A percentile compares a stretch with the other conserved stretches of the same genome.
phyloP scores from a whole-genome alignment of 2,329 filamentous ascomycete species.

The Penicillium sp. region DNA sequence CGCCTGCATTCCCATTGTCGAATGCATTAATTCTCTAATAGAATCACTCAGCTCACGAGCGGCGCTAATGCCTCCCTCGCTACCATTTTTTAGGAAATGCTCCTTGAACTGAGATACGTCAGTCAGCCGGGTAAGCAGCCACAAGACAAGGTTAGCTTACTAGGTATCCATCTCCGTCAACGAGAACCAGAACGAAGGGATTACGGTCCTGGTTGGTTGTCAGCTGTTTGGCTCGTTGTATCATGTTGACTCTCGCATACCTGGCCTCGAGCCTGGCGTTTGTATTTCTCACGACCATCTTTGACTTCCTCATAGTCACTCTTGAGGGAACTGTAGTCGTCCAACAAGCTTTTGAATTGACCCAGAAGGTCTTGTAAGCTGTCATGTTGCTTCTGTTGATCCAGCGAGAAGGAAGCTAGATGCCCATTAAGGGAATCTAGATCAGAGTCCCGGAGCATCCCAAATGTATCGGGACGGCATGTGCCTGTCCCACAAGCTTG shows the following conservation, averaged over 20 bases:
- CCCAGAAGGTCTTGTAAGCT: constrained; percentile 37
- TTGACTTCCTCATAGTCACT: constrained; percentile 61
- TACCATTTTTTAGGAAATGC: constrained; percentile 48
- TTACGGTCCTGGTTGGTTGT: constrained; percentile 47
- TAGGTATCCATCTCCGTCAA: constrained; percentile 65
- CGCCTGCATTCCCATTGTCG: constrained; percentile 46
- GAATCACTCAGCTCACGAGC: constrained; percentile 57
- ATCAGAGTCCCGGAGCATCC: constrained; percentile 27
- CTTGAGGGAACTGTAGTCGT: constrained; percentile 57
- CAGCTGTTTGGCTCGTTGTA: constrained; percentile 1
- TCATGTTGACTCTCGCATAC: constrained; percentile 23
- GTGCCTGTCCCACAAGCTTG: constrained; percentile 19
- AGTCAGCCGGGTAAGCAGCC: constrained; percentile 55
- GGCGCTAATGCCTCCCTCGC: constrained; percentile 59
- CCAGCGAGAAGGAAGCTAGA: constrained; percentile 18
- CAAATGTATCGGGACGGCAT: constrained; percentile 20
- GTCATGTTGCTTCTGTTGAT: constrained; percentile 33
- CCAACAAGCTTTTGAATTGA: constrained; percentile 51
- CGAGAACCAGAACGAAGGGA: constrained; percentile 62
- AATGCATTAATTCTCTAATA: constrained; percentile 50
- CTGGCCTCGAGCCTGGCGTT: constrained; percentile 52
- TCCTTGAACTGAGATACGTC: constrained; percentile 59
- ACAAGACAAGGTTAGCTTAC: constrained; percentile 20
- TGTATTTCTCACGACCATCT: constrained; percentile 57
- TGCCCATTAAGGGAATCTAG: constrained; percentile 27